Evolutionary conservation across 1,284 basidiomycete species (phyloP).

Genomic region (Caloboletus firmus): DNA sequence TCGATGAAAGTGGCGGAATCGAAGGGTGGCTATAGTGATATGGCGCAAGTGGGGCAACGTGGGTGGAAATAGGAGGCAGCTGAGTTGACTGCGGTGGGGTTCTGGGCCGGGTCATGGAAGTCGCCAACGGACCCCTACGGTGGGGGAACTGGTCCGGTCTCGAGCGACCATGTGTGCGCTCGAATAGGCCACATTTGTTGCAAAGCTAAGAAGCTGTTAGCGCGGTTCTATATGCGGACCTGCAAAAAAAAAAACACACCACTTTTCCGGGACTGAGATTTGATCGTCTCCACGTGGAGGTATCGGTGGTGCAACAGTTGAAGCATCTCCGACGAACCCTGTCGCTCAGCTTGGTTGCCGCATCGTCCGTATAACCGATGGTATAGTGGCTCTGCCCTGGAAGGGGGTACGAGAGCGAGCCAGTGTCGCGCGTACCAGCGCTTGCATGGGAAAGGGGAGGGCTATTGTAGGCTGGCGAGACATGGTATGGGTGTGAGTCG

Average conservation of each 20-base stretch:
- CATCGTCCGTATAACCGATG: constrained; percentile 69
- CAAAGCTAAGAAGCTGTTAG: constrained; percentile 56
- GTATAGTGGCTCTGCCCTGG: constrained; percentile 39
- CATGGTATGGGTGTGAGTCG: constrained; percentile 35
- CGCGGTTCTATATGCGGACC: constrained; percentile 2
- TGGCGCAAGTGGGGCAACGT: constrained; percentile 40
- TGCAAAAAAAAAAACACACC: constrained; percentile 42
- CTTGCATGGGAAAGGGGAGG: constrained; percentile 28
- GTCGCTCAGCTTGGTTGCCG: constrained; percentile 73
- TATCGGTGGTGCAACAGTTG: constrained; percentile 83
- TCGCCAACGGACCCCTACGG: constrained; percentile 67
- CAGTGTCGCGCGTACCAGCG: constrained; percentile 24
- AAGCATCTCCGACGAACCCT: constrained; percentile 72
- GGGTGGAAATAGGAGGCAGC: constrained; percentile 38
- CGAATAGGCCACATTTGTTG: constrained; percentile 83
- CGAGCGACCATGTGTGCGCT: constrained; percentile 77
- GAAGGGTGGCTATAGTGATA: constrained; percentile 51
- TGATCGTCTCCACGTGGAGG: constrained; percentile 75
- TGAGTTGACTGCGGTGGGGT: constrained; percentile 42
- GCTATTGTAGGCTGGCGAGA: constrained; percentile 29
- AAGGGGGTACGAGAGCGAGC: constrained; percentile 36
- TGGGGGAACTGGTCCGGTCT: constrained; percentile 80
- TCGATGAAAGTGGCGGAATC: constrained; percentile 44
- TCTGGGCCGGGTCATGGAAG: constrained; percentile 35
- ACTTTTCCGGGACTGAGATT: constrained; percentile 80